Evolutionary conservation across 2,329 filamentous ascomycete species (phyloP), one percentile per base, ranked within the genome.

Genomic region (Beauveria asiatica): DNA sequence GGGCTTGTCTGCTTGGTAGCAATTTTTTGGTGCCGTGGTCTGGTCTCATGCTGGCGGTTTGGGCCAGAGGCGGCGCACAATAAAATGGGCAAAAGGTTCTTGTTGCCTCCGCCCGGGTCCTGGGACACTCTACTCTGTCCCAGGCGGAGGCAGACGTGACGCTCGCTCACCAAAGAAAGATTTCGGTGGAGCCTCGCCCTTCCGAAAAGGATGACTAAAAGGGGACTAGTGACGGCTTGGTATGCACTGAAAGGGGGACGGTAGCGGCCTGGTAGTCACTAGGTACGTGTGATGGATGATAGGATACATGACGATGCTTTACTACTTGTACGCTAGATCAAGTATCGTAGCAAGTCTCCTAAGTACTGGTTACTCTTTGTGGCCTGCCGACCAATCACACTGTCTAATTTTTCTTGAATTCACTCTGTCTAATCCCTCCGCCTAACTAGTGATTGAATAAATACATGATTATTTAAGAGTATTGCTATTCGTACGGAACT

Each of bases 21-120:
- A 52, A 52, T 65, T 70, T 71, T 62, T 61, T 69, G 69, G 51
- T 55, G 59, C 52, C 52, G 52, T 73, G 69, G 72, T 73, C 69
- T 73, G 69, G 72, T 73, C 69, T 73, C 70, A 73, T 74, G 71
- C 70, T 71, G 70, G 70, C 68, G 70, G 72, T 73, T 68, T 70
- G 72, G 70, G 70, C 70, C 68, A 68, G 68, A 70, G 45, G 59
- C 59, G 72, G 71, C 72, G 70, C 72, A 73, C 57, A 59, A 59
- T 59, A 59, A 59, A 59, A 59, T 59, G 49, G 57, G 57, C 57
- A 19, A 59, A 59, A 59, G 57, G 57, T 59, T 59, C 57, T 59
- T 59, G 48, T 59, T 44, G 57, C 57, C 57, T 59, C 57, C 49
- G 57, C 49, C 56, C 44, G 56, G 53, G 27, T 44, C 21, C 45